Base-by-base conservation (phyloP, 352 stramenopile species). In the Phytophthora lateralis region DNA sequence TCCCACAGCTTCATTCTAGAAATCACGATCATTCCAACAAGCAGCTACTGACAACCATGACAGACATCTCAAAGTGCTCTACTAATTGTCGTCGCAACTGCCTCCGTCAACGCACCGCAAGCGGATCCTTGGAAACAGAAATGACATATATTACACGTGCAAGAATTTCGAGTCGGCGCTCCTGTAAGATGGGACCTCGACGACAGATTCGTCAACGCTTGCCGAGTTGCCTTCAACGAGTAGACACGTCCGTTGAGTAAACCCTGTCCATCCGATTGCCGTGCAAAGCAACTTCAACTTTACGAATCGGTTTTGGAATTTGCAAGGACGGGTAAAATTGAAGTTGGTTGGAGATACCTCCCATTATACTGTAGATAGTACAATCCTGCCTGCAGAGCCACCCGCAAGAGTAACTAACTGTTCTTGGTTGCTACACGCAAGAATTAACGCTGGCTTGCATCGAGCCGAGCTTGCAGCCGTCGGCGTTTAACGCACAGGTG, bases 231-330 rank as follows among this genome's bases (percentile, higher is more conserved):
- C 32, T 29, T 54, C 46, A 54, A 54, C 17, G 56, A n/a, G 27
- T n/a, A 37, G 27, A 41, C 39, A 38, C 38, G 38, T 48, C 30
- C 27, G 56, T 64, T 56, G 56, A 64, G 56, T 64, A 64, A 64
- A 58, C 56, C 37, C 20, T 39, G 30, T 47, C 39, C 56, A 58
- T 44, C 37, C 55, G n/a, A 51, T 54, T 15, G 27, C 29, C 18
- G 32, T 39, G 30, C 24, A 47, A 39, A 41, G 39, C 39, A 65
- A 65, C 47, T 58, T 59, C 47, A 58, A 59, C 20, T 21, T 54
- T 29, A 65, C 45, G 53, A 56, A 55, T 55, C 37, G 32, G 4
- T 42, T 47, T 47, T 47, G 26, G n/a, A 18, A 50, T 4, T 55
- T 29, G 26, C 26, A 2, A 37, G 37, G 15, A 61, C 29, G 39